Evolutionary conservation across 2,329 filamentous ascomycete genomes (phyloP), one percentile per base, ranked within the genome.

Genomic region (Alternaria hordeiaustralica): DNA sequence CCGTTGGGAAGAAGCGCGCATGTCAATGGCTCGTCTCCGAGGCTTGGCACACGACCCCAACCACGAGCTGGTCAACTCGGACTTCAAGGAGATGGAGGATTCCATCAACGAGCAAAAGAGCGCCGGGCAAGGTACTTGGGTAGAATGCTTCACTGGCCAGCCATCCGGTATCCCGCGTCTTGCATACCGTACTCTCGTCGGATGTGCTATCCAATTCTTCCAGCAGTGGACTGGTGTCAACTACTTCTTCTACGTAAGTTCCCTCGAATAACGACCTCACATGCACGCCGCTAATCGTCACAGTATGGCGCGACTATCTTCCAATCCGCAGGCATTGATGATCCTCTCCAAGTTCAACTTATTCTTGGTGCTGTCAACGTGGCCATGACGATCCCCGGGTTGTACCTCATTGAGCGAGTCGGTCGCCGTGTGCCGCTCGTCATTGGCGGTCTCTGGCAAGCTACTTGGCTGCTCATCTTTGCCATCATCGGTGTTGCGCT

Each of bases 401-500:
- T 93, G 6, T 92, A 88, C 67, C 83, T 92, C 21, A 89, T 92
- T 1, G 89, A 92, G 73, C 86, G 85, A 65, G 89, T 85, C 61
- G 90, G 90, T 33, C 87, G 91, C n/a, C 87, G 91, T 49, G 86
- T 86, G 76, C 90, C 89, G 4, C 82, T 93, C 2, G 86, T 92
- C 66, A 73, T 87, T 13, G 91, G 90, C 45, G 89, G 87, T 3
- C 70, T 90, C 13, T 92, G 90, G 89, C 90, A 91, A 82, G 86
- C 88, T 43, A 78, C 82, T 4, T 91, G 88, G 84, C 84, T 92
- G 55, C 80, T 89, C 36, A 81, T 93, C 63, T 92, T 91, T 73
- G 75, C 74, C 23, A 65, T 76, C 43, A 71, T 75, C 15, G 75
- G 75, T 46, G 70, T 89, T 87, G 73, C 72, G 5, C 66, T 71